Evolutionary conservation across 371 early-diverging fungal genomes (phyloP).

Genomic region (Mortierella sp.): DNA sequence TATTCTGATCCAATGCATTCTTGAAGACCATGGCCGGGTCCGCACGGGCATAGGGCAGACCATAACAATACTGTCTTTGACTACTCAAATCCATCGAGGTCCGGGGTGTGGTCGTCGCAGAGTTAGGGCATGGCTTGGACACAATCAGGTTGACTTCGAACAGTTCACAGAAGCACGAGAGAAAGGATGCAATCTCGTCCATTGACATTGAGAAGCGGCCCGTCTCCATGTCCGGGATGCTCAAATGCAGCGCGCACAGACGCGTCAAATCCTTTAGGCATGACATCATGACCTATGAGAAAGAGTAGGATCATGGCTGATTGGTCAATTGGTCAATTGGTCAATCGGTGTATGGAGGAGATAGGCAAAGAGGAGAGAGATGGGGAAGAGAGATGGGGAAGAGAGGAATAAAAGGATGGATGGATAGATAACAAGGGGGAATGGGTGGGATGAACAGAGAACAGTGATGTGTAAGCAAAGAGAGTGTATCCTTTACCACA

Average conservation of each 20-base stretch:
- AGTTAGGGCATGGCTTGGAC: conserved; percentile 30
- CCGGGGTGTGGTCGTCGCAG: conserved; percentile 33
- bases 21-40: conserved; percentile 37
- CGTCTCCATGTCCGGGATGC: conserved; percentile 23
- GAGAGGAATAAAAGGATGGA: neutral
- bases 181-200: conserved; percentile 24
- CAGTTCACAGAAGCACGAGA: conserved; percentile 23
- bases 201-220: conserved; percentile 31
- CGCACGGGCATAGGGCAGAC: conserved; percentile 13
- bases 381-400: neutral
- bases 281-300: conserved; percentile 28
- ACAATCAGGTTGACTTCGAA: conserved; percentile 25
- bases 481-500: neutral
- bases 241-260: conserved; percentile 17
- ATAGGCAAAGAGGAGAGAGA: too few species aligned
- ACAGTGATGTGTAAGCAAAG: neutral
- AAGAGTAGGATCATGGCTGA: neutral
- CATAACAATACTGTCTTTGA: conserved; percentile 1
- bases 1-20: conserved; percentile 29
- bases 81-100: conserved; percentile 18
- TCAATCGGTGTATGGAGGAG: too few species aligned
- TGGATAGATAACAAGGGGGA: neutral
- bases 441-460: neutral
- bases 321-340: neutral
- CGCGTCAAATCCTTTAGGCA: conserved; percentile 16